phyloP scores from a whole-genome alignment of 73 alveolate genomes.

The Diophrys sp. region DNA sequence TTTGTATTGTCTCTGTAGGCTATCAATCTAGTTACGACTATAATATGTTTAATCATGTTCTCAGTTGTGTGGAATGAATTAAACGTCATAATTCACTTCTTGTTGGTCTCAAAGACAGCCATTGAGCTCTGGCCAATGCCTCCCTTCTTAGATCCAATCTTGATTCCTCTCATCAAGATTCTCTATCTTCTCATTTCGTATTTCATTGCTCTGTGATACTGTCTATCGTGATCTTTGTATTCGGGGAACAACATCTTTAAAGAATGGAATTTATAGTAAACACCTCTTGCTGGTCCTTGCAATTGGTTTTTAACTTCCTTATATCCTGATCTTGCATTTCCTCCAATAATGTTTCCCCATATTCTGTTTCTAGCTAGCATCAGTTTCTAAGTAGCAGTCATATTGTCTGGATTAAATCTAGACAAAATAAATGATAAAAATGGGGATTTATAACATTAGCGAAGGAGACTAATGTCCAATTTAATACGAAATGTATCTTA shows the following conservation, averaged over 20 bases:
- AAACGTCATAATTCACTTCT: neutral
- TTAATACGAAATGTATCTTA: too few species aligned
- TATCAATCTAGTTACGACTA: too few species aligned
- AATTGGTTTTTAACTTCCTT: neutral
- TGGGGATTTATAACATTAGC: too few species aligned
- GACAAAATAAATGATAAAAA: too few species aligned
- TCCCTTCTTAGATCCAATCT: constrained; percentile 62
- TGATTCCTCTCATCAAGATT: constrained; percentile 68
- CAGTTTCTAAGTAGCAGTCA: constrained; percentile 50
- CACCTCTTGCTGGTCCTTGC: constrained; percentile 15
- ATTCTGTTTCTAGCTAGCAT: constrained; percentile 57
- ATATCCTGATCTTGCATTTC: constrained; percentile 35
- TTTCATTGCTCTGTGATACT: constrained; percentile 13
- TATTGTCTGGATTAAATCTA: constrained; percentile 14
- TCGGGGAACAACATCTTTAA: constrained; percentile 44
- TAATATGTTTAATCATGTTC: too few species aligned
- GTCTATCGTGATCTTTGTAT: constrained; percentile 37
- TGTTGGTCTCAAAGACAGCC: constrained; percentile 56
- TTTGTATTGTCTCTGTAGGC: too few species aligned
- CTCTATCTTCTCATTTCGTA: constrained; percentile 51
- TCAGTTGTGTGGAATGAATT: too few species aligned
- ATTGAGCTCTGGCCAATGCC: constrained; percentile 34
- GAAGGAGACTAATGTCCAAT: too few species aligned
- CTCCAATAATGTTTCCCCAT: constrained; percentile 69
- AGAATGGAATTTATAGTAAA: constrained; percentile 29